phyloP scores from a whole-genome alignment of 202 grass and related monocot genomes.

The Carex sylvatica region DNA sequence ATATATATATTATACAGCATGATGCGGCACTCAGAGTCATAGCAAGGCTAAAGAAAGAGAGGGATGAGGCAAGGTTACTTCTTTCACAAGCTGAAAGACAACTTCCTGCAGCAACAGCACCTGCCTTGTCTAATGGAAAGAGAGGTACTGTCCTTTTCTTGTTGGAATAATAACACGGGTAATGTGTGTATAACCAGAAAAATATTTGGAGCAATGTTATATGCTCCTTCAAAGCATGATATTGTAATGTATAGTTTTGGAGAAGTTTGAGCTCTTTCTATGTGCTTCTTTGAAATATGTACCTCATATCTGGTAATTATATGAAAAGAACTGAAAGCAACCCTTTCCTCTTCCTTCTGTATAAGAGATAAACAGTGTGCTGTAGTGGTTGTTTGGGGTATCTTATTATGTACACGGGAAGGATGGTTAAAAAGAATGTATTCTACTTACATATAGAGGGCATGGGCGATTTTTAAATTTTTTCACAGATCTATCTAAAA shows the following conservation, averaged over 20 bases:
- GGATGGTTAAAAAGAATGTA: not conserved
- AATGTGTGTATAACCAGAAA: not conserved
- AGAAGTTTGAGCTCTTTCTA: slow-evolving; percentile 12
- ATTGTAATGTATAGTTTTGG: slow-evolving; percentile 11
- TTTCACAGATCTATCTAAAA: not conserved
- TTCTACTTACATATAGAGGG: not conserved
- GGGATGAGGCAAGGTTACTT: slow-evolving; percentile 88
- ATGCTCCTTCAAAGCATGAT: not conserved
- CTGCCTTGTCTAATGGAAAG: slow-evolving; percentile 71
- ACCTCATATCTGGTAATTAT: not conserved
- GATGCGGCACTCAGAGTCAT: slow-evolving; percentile 98
- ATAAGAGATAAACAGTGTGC: not conserved
- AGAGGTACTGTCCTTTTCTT: slow-evolving; percentile 48
- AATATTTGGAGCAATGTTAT: not conserved
- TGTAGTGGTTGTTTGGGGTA: not conserved
- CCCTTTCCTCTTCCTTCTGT: not conserved
- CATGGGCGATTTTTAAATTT: not conserved
- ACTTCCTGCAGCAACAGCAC: slow-evolving; percentile 47
- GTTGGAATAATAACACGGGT: not conserved
- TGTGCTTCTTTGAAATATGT: not conserved
- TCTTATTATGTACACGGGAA: not conserved
- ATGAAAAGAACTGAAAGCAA: not conserved
- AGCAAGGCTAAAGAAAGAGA: slow-evolving; percentile 99
- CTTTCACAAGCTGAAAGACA: slow-evolving; percentile 86
- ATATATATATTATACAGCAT: slow-evolving; percentile 52